phyloP scores from a whole-genome alignment of 352 stramenopile species.

The Phytophthora fragariae region DNA sequence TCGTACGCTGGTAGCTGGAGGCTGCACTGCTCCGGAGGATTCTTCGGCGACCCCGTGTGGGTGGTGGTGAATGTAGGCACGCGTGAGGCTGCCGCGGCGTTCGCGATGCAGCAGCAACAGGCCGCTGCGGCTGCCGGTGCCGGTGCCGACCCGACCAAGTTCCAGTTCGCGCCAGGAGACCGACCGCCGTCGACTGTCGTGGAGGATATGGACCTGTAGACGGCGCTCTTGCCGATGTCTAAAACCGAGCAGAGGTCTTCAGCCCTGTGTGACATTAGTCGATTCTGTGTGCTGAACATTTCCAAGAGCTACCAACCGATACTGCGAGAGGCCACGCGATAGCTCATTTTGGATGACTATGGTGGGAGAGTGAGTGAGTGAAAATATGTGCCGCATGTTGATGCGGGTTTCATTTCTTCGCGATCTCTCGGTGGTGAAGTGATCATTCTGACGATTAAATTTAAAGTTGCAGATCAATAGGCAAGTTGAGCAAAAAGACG shows the following conservation, averaged over 20 bases:
- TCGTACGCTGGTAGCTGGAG: slow-evolving; percentile 83
- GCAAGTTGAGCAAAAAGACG: background rate
- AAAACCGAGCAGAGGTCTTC: slow-evolving; percentile 15
- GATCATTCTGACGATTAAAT: background rate
- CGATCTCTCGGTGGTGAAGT: background rate
- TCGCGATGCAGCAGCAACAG: slow-evolving; percentile 37
- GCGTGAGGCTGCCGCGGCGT: slow-evolving; percentile 29
- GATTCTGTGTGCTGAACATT: slow-evolving; percentile 12
- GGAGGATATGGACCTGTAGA: slow-evolving; percentile 56
- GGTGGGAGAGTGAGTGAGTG: slow-evolving; percentile 24
- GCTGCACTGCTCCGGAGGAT: slow-evolving; percentile 63
- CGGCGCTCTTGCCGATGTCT: slow-evolving; percentile 10
- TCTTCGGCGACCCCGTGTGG: slow-evolving; percentile 85
- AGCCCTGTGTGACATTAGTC: slow-evolving; percentile 3
- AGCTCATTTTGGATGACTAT: slow-evolving; percentile 36
- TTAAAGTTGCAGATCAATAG: background rate
- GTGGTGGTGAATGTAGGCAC: slow-evolving; percentile 73
- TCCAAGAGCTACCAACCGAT: slow-evolving; percentile 18
- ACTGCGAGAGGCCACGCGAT: slow-evolving; percentile 23
- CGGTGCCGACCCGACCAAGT: slow-evolving; percentile 42
- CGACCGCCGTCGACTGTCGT: slow-evolving; percentile 39
- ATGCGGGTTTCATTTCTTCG: slow-evolving; percentile 18
- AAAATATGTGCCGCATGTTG: slow-evolving; percentile 32
- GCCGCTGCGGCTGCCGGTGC: slow-evolving; percentile 13
- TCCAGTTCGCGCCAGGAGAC: slow-evolving; percentile 34